phyloP scores from a whole-genome alignment of 2,329 filamentous ascomycete species.

The Laburnicola sp. region DNA sequence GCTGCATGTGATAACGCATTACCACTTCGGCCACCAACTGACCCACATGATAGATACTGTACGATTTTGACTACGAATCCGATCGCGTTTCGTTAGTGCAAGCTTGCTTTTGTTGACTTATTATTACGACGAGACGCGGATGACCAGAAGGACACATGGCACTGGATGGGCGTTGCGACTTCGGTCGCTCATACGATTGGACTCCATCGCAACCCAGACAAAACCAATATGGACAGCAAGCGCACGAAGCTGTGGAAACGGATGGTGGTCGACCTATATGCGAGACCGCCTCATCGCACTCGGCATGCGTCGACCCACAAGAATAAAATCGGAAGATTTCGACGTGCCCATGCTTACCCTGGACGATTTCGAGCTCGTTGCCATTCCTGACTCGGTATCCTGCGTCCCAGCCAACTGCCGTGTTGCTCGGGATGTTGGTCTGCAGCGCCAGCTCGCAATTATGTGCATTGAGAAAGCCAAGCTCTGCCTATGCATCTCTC shows the following conservation, averaged over 20 bases:
- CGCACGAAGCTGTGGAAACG: slow-evolving; percentile 88
- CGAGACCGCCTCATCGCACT: slow-evolving; percentile 88
- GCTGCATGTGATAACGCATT: not conserved
- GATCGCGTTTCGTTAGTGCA: slow-evolving; percentile 89
- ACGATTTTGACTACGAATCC: slow-evolving; percentile 93
- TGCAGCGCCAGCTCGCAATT: slow-evolving; percentile 77
- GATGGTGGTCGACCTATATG: slow-evolving; percentile 98
- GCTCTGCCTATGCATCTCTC: slow-evolving; percentile 84
- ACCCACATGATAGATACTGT: slow-evolving; percentile 64
- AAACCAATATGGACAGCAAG: slow-evolving; percentile 71
- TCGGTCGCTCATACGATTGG: slow-evolving; percentile 93
- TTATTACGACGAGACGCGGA: slow-evolving; percentile 96
- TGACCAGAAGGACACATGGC: slow-evolving; percentile 97
- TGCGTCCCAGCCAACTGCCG: slow-evolving; percentile 72
- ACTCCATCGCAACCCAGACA: slow-evolving; percentile 81
- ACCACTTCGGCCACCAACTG: slow-evolving; percentile 9
- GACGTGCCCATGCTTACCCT: slow-evolving; percentile 88
- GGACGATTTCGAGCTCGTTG: slow-evolving; percentile 78
- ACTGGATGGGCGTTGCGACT: slow-evolving; percentile 97
- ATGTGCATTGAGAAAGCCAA: slow-evolving; percentile 94
- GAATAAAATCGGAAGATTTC: slow-evolving; percentile 91
- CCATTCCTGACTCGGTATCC: slow-evolving; percentile 68
- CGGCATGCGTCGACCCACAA: slow-evolving; percentile 88
- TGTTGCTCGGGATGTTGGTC: slow-evolving; percentile 68
- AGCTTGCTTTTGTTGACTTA: slow-evolving; percentile 91